Conservation (phyloP, 2,329 filamentous ascomycete genomes). For the Botrytis sinoallii region DNA sequence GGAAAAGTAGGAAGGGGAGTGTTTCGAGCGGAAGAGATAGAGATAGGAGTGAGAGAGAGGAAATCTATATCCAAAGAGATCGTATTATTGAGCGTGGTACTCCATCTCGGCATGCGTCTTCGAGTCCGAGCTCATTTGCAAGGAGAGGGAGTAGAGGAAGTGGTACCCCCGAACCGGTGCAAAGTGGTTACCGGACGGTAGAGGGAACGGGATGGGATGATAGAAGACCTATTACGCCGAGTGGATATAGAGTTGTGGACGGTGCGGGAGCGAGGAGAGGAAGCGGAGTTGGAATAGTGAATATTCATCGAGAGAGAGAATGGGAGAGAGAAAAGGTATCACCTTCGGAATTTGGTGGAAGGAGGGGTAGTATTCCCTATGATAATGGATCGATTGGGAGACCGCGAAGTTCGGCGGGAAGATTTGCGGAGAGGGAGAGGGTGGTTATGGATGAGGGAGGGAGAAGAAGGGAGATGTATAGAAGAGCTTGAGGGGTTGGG, state of each 20-base stretch:
- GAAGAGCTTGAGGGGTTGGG: background rate
- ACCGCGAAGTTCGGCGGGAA: background rate
- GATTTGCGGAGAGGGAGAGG: constrained; percentile 8
- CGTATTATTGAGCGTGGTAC: constrained; percentile 11
- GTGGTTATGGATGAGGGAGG: constrained; percentile 9
- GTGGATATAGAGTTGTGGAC: constrained; percentile 15
- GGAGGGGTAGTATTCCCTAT: background rate
- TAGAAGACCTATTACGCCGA: background rate
- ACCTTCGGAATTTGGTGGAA: background rate
- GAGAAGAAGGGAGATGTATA: constrained; percentile 8
- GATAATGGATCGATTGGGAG: background rate
- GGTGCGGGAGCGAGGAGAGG: background rate
- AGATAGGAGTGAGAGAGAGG: background rate
- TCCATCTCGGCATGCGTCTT: background rate
- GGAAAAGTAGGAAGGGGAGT: constrained; percentile 2
- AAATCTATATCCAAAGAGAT: constrained; percentile 10
- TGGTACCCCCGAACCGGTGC: background rate
- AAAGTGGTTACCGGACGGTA: background rate
- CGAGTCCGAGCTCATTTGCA: background rate
- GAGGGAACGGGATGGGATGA: constrained; percentile 9
- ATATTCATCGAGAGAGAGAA: background rate
- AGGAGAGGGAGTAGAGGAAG: constrained; percentile 1
- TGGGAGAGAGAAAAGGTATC: background rate
- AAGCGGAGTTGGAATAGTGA: background rate
- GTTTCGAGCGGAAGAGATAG: background rate